These are phyloP conservation scores for Petunia hybrid DNA, from an alignment of 305 asterid genomes.

Conservation along the genomic window DNA sequence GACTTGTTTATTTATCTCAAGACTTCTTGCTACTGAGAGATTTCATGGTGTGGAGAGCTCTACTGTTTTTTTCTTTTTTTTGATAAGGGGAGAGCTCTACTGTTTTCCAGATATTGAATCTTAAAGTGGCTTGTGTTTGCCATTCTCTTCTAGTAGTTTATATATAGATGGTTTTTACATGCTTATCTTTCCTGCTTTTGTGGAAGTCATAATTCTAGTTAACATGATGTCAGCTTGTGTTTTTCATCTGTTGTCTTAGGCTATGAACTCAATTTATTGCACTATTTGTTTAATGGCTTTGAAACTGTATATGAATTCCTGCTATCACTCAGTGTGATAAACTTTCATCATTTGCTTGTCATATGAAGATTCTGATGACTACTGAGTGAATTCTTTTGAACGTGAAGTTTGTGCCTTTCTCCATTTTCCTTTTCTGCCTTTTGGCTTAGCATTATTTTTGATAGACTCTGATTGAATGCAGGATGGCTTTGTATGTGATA, in stretches of 20 bases:
- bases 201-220: neutral
- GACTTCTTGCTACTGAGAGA: slow-evolving; percentile 18
- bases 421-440: neutral
- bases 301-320: neutral
- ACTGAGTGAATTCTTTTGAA: neutral
- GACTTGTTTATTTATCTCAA: slow-evolving; percentile 18
- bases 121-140: neutral
- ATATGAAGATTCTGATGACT: neutral
- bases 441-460: neutral
- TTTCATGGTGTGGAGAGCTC: slow-evolving; percentile 6
- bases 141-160: slow-evolving; percentile 18
- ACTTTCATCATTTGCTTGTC: neutral
- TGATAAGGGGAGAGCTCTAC: neutral
- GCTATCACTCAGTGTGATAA: neutral
- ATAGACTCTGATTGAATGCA: neutral
- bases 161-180: slow-evolving; percentile 5
- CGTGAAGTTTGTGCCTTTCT: neutral
- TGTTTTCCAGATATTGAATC: slow-evolving; percentile 7
- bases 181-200: slow-evolving; percentile 15
- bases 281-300: slow-evolving; percentile 1
- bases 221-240: slow-evolving; percentile 17
- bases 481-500: neutral
- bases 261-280: neutral
- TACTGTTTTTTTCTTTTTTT: too few relatives aligned
- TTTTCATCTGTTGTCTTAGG: slow-evolving; percentile 17